Evolutionary conservation across 345 rosid genomes (phyloP).

Genomic region (Boechera divaricarpa): DNA sequence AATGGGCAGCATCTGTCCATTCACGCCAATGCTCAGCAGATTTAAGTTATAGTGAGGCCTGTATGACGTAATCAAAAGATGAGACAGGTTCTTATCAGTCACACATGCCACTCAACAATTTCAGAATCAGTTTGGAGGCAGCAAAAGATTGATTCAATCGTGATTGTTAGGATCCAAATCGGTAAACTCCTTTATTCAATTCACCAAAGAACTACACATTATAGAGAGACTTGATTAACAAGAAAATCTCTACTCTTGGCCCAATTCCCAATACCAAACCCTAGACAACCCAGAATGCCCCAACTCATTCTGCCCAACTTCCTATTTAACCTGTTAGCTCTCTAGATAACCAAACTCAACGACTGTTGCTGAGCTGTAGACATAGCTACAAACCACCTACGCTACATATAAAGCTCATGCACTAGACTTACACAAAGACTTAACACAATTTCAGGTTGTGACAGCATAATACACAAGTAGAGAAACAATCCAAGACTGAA

Average conservation of each 20-base stretch:
- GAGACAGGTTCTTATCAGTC: conserved; percentile 13
- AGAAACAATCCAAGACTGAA: conserved; percentile 11
- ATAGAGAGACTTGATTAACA: background rate
- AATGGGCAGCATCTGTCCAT: conserved; percentile 70
- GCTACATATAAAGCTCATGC: conserved; percentile 11
- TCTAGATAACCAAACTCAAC: background rate
- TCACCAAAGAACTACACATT: background rate
- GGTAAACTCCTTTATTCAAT: background rate
- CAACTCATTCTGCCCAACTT: background rate
- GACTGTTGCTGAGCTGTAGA: background rate
- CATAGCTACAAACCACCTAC: background rate
- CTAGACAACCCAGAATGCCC: background rate
- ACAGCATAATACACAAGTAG: conserved; percentile 7
- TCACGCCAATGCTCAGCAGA: conserved; percentile 76
- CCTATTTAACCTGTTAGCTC: conserved; percentile 1
- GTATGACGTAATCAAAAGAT: conserved; percentile 44
- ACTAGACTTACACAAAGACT: background rate
- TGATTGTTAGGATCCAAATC: background rate
- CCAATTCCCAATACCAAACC: conserved; percentile 5
- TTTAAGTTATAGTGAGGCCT: conserved; percentile 98
- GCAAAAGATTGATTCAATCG: background rate
- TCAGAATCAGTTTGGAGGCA: conserved; percentile 3
- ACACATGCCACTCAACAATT: conserved; percentile 12
- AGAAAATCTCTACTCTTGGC: background rate
- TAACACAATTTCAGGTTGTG: conserved; percentile 5